Evolutionary conservation across 2,329 filamentous ascomycete species (phyloP).

Genomic region (Trichoderma gracile): DNA sequence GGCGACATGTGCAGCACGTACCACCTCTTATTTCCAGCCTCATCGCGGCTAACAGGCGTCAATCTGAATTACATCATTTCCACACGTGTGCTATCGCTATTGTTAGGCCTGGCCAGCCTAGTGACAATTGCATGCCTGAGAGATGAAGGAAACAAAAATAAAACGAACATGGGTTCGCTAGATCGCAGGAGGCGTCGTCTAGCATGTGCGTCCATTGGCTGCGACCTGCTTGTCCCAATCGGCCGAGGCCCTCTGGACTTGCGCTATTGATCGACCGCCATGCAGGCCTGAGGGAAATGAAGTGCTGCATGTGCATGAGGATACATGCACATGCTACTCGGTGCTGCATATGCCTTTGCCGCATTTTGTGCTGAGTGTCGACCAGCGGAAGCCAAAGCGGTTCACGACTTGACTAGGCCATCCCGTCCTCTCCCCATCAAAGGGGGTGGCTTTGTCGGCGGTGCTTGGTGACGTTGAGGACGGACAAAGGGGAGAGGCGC

Average conservation of each 20-base stretch:
- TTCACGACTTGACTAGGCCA: background rate
- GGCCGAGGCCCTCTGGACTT: slow-evolving; percentile 22
- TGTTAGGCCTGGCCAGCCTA: slow-evolving; percentile 12
- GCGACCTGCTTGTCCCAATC: background rate
- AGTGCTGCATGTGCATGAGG: slow-evolving; percentile 15
- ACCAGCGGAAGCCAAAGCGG: background rate
- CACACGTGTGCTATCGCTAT: slow-evolving; percentile 10
- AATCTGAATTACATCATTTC: slow-evolving; percentile 24
- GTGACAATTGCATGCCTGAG: slow-evolving; percentile 21
- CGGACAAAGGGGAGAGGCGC: background rate
- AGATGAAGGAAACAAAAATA: background rate
- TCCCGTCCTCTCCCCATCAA: background rate
- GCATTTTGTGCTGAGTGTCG: slow-evolving; percentile 5
- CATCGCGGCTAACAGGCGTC: slow-evolving; percentile 23
- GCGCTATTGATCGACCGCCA: slow-evolving; percentile 21
- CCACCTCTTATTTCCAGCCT: slow-evolving; percentile 21
- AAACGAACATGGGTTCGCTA: slow-evolving; percentile 1
- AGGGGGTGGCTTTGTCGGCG: background rate
- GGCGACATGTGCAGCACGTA: slow-evolving; percentile 14
- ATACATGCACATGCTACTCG: background rate
- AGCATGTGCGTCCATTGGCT: slow-evolving; percentile 14
- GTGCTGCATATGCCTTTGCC: background rate
- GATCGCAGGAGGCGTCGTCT: slow-evolving; percentile 18
- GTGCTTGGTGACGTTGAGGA: background rate
- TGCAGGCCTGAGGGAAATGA: slow-evolving; percentile 24